Base-by-base conservation (phyloP, 345 rosid genomes). In the Salix suchowensis region DNA sequence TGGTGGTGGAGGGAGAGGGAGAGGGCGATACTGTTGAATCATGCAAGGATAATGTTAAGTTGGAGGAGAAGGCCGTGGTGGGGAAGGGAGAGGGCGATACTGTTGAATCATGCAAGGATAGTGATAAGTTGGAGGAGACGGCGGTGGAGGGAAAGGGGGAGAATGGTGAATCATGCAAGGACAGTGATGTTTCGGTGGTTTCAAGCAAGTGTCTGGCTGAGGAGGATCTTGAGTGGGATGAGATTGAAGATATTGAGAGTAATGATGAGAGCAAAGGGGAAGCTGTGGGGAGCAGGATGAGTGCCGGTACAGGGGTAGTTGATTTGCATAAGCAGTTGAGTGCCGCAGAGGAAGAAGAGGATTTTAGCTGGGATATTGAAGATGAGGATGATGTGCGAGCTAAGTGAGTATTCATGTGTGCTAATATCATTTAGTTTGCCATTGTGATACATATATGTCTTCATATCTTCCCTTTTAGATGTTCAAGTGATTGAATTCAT, bases 331-430 rank as follows among this genome's bases (percentile, higher is more conserved):
- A 82, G 83, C 85, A 81, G 77, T 78, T 89, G 55, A 83, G 83
- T 80, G 77, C 82, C 48, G 84, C 82, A 0, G 90, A 84, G 23
- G 95, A 92, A 81, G 95, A 89, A 19, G 95, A 87, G 64, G 92
- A 86, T 78, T 72, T 94, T 72, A 87, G 87, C 80, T 94, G 98
- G 98, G 97, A 92, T 82, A 86, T 92, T 34, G 98, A 91, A 77
- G 97, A 87, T 16, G 96, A 86, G 0, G 87, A 86, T 3, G 86
- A 81, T 5, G 83, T 81, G 6, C 68, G 52, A 48, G 71, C 32
- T 65, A 77, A 69, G 62, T 26, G 44, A 28, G 67, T 36, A 11
- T 7, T 52, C 19, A 14, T 36, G 28, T 28, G 54, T 28, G 73
- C 12, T 40, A 23, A 40, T 32, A 52, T 48, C 39, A 13, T 54